Percentiles rank a stretch among this genome's conserved stretches.
These are phyloP conservation scores for Candida sphagnicola DNA, from an alignment of 805 yeast species.

Conservation along the genomic window DNA sequence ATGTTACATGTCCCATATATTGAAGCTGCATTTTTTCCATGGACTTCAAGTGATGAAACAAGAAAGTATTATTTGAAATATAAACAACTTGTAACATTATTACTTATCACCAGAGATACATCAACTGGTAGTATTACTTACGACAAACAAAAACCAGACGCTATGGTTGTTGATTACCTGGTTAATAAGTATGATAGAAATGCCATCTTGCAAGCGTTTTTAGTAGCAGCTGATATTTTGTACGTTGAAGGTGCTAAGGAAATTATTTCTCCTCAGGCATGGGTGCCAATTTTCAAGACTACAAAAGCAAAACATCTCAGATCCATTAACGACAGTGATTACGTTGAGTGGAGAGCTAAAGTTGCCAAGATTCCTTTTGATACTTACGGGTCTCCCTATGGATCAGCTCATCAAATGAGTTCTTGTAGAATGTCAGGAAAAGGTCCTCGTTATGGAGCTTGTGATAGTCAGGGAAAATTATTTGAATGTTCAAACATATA, in stretches of 20 bases:
- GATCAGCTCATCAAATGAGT: constrained; percentile 55
- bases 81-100: constrained; percentile 33
- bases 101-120: constrained; percentile 46
- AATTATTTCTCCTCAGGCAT: constrained; percentile 30
- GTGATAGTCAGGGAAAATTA: constrained; percentile 40
- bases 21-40: constrained; percentile 38
- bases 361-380: constrained; percentile 24
- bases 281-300: constrained; percentile 35
- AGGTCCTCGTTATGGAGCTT: constrained; percentile 42
- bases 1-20: constrained; percentile 43
- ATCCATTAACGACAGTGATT: constrained; percentile 40
- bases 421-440: constrained; percentile 48
- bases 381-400: constrained; percentile 29
- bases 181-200: constrained; percentile 38
- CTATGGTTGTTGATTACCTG: constrained; percentile 34
- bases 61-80: constrained; percentile 32
- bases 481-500: constrained; percentile 46
- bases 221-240: constrained; percentile 40
- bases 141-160: constrained; percentile 30
- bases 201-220: constrained; percentile 33
- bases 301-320: constrained; percentile 34
- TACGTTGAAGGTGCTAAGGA: constrained; percentile 48
- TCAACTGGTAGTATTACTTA: constrained; percentile 34
- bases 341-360: constrained; percentile 30
- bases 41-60: constrained; percentile 30